Conservation (phyloP, 768 basidiomycete species). For the Lyophyllum decastes region DNA sequence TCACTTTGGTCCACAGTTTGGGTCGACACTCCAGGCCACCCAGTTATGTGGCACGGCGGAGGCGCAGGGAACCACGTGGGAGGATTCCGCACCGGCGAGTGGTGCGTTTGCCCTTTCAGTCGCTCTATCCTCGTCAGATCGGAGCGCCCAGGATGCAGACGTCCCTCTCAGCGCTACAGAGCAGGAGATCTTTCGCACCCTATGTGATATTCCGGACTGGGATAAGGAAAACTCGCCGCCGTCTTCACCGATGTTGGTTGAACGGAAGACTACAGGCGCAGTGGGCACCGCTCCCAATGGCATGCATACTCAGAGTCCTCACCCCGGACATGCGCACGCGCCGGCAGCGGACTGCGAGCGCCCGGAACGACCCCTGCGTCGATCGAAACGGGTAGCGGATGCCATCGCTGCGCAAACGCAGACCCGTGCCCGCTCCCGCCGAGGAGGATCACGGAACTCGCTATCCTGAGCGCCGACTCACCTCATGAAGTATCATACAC, state of each 20-base stretch:
- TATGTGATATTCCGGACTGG: conserved; percentile 64
- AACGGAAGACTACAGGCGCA: conserved; percentile 8
- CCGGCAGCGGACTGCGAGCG: conserved; percentile 2
- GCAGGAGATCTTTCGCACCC: conserved; percentile 66
- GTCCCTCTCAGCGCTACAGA: conserved; percentile 69
- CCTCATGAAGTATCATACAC: background rate
- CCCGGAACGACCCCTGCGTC: conserved; percentile 44
- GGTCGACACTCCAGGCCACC: conserved; percentile 47
- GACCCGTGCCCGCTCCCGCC: conserved; percentile 40
- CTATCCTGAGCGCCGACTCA: conserved; percentile 29
- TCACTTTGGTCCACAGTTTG: conserved; percentile 68
- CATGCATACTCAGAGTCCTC: background rate
- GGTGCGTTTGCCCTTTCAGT: conserved; percentile 11
- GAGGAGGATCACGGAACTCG: conserved; percentile 41
- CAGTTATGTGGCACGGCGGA: conserved; percentile 23
- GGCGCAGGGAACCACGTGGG: conserved; percentile 11
- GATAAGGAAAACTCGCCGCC: conserved; percentile 35
- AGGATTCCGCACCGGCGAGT: conserved; percentile 1
- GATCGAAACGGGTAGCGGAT: conserved; percentile 72
- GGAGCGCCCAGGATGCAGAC: conserved; percentile 29
- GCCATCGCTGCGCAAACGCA: conserved; percentile 52
- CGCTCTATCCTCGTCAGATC: conserved; percentile 8
- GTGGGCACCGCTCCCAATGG: background rate
- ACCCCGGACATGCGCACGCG: background rate
- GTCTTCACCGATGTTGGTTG: conserved; percentile 12